Percentiles rank a stretch among this genome's conserved stretches.
Conservation (phyloP, 2,329 filamentous ascomycete genomes). For the Colletotrichum limetticola region DNA sequence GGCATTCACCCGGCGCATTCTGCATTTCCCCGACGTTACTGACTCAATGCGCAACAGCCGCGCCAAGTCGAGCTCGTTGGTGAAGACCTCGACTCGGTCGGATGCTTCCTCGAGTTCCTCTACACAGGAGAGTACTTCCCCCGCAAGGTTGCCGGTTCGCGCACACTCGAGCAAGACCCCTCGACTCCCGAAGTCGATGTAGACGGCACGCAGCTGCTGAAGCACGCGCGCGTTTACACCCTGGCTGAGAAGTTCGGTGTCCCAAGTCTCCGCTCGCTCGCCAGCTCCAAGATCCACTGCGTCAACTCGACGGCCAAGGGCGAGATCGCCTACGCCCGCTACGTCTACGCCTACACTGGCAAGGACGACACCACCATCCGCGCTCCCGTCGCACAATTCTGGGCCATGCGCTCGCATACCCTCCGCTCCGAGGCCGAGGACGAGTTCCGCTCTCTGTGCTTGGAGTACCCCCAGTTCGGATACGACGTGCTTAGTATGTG, state of each 20-base stretch:
- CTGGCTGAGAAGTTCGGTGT: slow-evolving; percentile 83
- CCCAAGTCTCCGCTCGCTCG: slow-evolving; percentile 75
- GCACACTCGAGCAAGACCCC: slow-evolving; percentile 76
- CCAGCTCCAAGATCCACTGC: slow-evolving; percentile 91
- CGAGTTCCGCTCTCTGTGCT: slow-evolving; percentile 85
- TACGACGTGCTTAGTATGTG: slow-evolving; percentile 87
- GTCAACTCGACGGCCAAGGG: slow-evolving; percentile 88
- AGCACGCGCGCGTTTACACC: slow-evolving; percentile 90
- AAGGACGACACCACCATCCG: slow-evolving; percentile 78
- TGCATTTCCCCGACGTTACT: neutral
- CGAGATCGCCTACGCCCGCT: slow-evolving; percentile 92
- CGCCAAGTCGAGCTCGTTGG: slow-evolving; percentile 75
- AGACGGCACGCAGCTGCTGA: slow-evolving; percentile 84
- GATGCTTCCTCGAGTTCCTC: slow-evolving; percentile 84
- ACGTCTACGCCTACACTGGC: slow-evolving; percentile 83
- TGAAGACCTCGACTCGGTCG: slow-evolving; percentile 78
- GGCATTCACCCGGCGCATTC: neutral
- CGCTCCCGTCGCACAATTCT: slow-evolving; percentile 88
- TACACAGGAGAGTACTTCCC: slow-evolving; percentile 93
- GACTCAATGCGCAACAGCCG: slow-evolving; percentile 48
- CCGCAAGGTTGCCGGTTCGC: slow-evolving; percentile 69
- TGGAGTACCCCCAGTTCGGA: slow-evolving; percentile 91
- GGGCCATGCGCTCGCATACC: slow-evolving; percentile 83
- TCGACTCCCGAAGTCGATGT: slow-evolving; percentile 75
- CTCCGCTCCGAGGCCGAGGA: slow-evolving; percentile 86